Conservation (phyloP, 495 filamentous ascomycete genomes). For the Stereocaulon alpinum region DNA sequence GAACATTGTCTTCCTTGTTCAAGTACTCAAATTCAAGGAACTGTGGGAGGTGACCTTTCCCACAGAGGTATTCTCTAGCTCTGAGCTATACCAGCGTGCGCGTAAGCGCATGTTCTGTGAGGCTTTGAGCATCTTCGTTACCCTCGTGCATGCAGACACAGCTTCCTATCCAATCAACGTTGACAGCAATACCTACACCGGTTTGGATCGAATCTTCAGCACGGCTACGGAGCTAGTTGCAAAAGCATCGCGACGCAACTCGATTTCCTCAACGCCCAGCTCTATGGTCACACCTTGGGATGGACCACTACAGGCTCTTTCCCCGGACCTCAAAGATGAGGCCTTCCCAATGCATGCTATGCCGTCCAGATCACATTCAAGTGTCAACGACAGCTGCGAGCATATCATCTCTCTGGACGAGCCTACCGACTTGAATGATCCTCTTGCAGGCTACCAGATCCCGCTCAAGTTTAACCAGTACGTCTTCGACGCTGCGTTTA, state of each 20-base stretch:
- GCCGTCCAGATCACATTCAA: constrained; percentile 3
- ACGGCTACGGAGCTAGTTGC: constrained; percentile 24
- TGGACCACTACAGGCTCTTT: neutral
- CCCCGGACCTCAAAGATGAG: neutral
- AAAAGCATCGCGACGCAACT: neutral
- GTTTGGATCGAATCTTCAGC: constrained; percentile 43
- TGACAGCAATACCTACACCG: constrained; percentile 35
- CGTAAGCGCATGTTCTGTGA: constrained; percentile 35
- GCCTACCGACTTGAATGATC: constrained; percentile 11
- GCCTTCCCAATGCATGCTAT: constrained; percentile 10
- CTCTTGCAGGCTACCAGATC: constrained; percentile 8
- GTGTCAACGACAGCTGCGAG: constrained; percentile 13
- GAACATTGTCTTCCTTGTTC: constrained; percentile 56
- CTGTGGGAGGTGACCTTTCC: constrained; percentile 21
- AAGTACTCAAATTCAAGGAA: constrained; percentile 45
- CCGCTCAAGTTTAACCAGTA: constrained; percentile 34
- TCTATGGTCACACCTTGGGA: constrained; percentile 21
- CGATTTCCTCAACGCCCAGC: neutral
- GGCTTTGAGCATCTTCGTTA: constrained; percentile 47
- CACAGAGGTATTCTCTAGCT: neutral
- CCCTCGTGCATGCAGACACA: constrained; percentile 43
- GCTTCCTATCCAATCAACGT: constrained; percentile 58
- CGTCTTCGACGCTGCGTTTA: constrained; percentile 51
- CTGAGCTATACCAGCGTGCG: constrained; percentile 25
- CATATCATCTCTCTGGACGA: constrained; percentile 21